phyloP scores from a whole-genome alignment of 805 yeast species.

The Kregervanrija pseudodelftensis region DNA sequence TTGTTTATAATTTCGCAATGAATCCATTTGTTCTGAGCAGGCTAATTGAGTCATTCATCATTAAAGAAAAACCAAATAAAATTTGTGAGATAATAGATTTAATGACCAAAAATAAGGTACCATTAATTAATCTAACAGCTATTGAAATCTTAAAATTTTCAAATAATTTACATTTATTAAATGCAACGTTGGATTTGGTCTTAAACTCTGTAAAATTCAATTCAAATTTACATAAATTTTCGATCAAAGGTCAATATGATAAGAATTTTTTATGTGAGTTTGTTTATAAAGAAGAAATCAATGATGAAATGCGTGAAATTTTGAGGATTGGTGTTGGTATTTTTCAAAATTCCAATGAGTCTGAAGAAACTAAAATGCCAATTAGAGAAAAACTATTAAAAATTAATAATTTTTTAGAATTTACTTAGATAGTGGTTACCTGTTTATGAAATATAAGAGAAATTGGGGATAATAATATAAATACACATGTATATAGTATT shows the following conservation, averaged over 20 bases:
- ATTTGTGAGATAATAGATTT: neutral
- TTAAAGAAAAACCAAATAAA: neutral
- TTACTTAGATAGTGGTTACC: too few species aligned
- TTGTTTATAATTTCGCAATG: neutral
- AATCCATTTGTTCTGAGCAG: too few species aligned
- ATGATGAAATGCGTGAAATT: conserved; percentile 4
- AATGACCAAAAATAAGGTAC: conserved; percentile 2
- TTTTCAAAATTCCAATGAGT: neutral
- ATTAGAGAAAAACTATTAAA: too few species aligned
- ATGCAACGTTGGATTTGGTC: conserved; percentile 3
- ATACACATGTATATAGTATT: too few species aligned
- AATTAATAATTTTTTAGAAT: too few species aligned
- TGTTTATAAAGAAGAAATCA: conserved; percentile 1
- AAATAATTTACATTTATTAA: conserved; percentile 1
- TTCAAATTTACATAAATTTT: conserved; percentile 2
- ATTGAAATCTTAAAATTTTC: neutral
- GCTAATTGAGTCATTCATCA: neutral
- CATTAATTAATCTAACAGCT: conserved; percentile 1
- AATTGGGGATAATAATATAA: too few species aligned
- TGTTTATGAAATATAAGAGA: too few species aligned
- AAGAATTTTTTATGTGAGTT: conserved; percentile 1
- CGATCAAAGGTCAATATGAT: conserved; percentile 8
- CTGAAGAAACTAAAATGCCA: neutral
- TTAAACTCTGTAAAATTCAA: conserved; percentile 4
- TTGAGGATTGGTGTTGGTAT: conserved; percentile 2